These are phyloP conservation scores for Coix lacrymajobi DNA, from an alignment of 176 grass and related monocot genomes.

Conservation along the genomic window DNA sequence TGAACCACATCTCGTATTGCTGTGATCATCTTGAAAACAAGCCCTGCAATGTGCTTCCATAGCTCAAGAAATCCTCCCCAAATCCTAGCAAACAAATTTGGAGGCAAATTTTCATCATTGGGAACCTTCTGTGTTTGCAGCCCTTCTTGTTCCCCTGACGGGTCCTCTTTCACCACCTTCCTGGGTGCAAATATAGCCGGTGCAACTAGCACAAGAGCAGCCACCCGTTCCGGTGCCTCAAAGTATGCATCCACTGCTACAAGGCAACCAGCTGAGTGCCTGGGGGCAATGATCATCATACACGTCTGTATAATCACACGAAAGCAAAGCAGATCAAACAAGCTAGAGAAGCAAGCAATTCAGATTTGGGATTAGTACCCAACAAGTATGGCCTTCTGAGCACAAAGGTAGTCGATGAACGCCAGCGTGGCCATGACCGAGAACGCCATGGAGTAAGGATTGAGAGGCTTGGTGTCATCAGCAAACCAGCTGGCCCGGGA, in stretches of 20 bases:
- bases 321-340: not conserved
- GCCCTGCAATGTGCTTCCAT: conserved; percentile 30
- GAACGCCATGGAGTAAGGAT: conserved; percentile 85
- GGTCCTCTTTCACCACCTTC: conserved; percentile 17
- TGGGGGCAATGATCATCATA: conserved; percentile 28
- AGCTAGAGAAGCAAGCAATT: not conserved
- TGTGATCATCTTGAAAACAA: conserved; percentile 33
- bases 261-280: conserved; percentile 91
- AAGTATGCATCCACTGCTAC: conserved; percentile 75
- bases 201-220: conserved; percentile 74
- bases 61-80: conserved; percentile 46
- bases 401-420: conserved; percentile 59
- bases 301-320: not conserved
- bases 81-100: conserved; percentile 46
- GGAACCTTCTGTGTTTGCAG: conserved; percentile 15
- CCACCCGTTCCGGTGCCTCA: conserved; percentile 61
- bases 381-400: conserved; percentile 57
- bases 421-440: conserved; percentile 62
- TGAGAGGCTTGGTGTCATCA: conserved; percentile 50
- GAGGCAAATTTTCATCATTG: not conserved
- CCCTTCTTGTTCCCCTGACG: conserved; percentile 1
- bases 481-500: conserved; percentile 23
- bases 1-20: conserved; percentile 30
- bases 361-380: conserved; percentile 37
- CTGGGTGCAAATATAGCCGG: conserved; percentile 61